Percentiles rank a stretch among this genome's conserved stretches.
Conservation (phyloP, 176 grass and related monocot genomes). For the Triticum turgidum region DNA sequence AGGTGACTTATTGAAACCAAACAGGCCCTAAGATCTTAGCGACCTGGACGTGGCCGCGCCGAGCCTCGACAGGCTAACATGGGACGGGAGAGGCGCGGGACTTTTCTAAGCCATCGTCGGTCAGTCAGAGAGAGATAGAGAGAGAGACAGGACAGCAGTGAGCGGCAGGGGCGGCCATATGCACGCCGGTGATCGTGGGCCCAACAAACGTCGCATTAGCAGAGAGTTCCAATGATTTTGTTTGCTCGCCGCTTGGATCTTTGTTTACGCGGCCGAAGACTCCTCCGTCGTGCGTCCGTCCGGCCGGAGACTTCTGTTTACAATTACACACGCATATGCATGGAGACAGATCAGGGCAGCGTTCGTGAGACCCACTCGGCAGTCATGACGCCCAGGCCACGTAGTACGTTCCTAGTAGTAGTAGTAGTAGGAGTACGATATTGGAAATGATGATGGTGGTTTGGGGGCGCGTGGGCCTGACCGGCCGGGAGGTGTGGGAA, state of each 20-base stretch:
- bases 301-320: background rate
- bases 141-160: background rate
- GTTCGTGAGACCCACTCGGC: conserved; percentile 15
- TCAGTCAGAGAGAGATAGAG: background rate
- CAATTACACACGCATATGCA: background rate
- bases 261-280: background rate
- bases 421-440: background rate
- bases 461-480: background rate
- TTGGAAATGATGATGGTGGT: background rate
- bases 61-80: background rate
- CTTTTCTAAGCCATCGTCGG: background rate
- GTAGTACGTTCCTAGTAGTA: background rate
- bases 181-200: conserved; percentile 40
- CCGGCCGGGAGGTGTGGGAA: background rate
- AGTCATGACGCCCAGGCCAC: background rate
- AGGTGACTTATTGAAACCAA: too few relatives aligned
- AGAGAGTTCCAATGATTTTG: background rate
- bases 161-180: background rate
- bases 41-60: background rate
- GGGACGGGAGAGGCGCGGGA: background rate
- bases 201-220: background rate
- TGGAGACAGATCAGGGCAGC: too few relatives aligned
- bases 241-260: background rate
- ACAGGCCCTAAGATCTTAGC: too few relatives aligned
- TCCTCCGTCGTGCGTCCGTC: background rate